Base-by-base conservation (phyloP, 306 rosid species). In the Prunus mongolica region DNA sequence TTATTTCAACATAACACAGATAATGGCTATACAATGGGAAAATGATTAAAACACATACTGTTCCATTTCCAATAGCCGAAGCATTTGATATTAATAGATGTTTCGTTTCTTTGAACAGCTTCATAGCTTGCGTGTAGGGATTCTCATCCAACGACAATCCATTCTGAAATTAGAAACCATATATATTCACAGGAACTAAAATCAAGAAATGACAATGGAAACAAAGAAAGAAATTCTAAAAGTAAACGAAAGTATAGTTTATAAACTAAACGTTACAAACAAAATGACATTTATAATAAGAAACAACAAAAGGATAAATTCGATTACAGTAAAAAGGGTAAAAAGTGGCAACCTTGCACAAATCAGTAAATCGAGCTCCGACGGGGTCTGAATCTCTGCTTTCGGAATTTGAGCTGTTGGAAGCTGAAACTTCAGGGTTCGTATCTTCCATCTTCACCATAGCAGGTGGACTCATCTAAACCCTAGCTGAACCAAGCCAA, bases 11-110 rank as follows among this genome's bases (percentile, higher is more conserved):
- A 2, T 25, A 52, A 2, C 8, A 27, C 45, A 27, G 12, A 75
- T 68, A 32, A 28, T 47, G 73, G 25, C 22, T 2, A 65, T 8
- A 56, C 8, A 71, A 67, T 47, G 10, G n/a, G 34, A 28, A 76
- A 55, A 41, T 14, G 54, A 20, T 12, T 9, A 49, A 75, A 50
- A 70, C 34, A 49, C 34, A 34, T 85, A 93, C 98, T 76, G 84
- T 78, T 85, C 96, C 97, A 57, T 67, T 89, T 67, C 96, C 98
- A 60, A 94, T 81, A 57, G 93, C 85, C 1, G 91, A 82, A 13
- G 66, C 74, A 83, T 86, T 91, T 9, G 91, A 57, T 71, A 63
- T 73, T 57, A 91, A 75, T 55, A 90, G 78, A 73, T 85, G 84
- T 49, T 89, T 94, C 44, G 91, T 94, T 71, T 86, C 95, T 66